phyloP scores from a whole-genome alignment of 352 stramenopile genomes.

The Achlya hypogyna region DNA sequence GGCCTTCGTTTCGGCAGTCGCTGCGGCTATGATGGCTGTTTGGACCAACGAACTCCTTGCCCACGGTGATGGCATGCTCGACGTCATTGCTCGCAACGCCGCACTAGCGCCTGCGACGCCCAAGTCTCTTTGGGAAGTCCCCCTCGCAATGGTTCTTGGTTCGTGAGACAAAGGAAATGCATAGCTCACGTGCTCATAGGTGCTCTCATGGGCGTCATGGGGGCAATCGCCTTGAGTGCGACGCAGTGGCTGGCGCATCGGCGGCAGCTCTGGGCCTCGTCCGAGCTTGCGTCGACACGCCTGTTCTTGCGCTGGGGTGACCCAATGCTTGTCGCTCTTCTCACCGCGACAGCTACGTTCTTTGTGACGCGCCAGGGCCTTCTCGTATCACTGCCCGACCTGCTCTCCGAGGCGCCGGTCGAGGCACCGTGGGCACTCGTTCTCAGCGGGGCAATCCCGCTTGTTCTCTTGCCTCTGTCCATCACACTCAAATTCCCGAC shows the following conservation, averaged over 20 bases:
- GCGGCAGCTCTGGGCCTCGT: neutral
- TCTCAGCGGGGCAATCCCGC: slow-evolving; percentile 28
- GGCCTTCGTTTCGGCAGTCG: slow-evolving; percentile 75
- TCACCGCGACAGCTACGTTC: slow-evolving; percentile 29
- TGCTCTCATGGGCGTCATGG: neutral
- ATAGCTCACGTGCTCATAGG: neutral
- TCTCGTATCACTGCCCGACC: neutral
- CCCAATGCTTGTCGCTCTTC: slow-evolving; percentile 44
- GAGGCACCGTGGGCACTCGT: neutral
- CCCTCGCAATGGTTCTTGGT: neutral
- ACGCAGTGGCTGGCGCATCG: neutral
- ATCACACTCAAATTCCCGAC: slow-evolving; percentile 76
- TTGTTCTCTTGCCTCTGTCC: slow-evolving; percentile 62
- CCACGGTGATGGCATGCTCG: neutral
- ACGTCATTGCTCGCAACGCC: neutral
- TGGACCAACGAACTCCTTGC: neutral
- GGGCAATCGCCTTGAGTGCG: neutral
- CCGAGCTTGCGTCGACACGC: neutral
- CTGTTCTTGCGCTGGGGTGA: slow-evolving; percentile 62
- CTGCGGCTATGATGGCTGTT: slow-evolving; percentile 47
- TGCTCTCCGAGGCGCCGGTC: neutral
- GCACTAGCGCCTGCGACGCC: neutral
- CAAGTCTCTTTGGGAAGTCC: neutral
- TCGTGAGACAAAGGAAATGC: neutral
- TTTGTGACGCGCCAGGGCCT: neutral